These are phyloP conservation scores for Kwoniella europaea DNA, from an alignment of 768 basidiomycete genomes.

Conservation along the genomic window DNA sequence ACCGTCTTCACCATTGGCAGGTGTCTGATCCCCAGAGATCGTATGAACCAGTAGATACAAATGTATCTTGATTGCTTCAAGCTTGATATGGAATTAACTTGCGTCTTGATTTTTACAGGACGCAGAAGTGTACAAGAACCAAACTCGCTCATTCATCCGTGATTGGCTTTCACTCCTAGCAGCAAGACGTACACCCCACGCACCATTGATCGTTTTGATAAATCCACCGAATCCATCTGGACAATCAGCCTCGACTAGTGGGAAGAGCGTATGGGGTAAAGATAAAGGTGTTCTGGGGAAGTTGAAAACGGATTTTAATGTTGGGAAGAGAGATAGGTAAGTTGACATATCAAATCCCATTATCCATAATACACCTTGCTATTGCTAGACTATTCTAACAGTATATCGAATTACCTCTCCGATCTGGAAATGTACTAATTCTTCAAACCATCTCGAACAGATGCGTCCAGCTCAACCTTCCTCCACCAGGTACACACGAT, in stretches of 20 bases:
- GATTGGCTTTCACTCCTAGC: constrained; percentile 80
- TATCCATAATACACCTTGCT: no score
- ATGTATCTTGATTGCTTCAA: no score
- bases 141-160: constrained; percentile 81
- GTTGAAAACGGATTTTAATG: constrained; percentile 87
- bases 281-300: constrained; percentile 84
- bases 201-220: constrained; percentile 90
- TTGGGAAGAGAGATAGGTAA: constrained; percentile 83
- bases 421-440: not conserved
- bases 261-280: constrained; percentile 74
- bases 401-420: no score
- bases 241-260: not conserved
- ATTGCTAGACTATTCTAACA: not conserved
- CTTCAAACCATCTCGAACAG: constrained; percentile 12
- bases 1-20: not conserved
- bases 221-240: constrained; percentile 62
- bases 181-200: constrained; percentile 70
- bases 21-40: not conserved
- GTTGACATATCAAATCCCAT: constrained; percentile 9
- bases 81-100: no score
- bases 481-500: constrained; percentile 68
- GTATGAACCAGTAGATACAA: no score
- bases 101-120: constrained; percentile 59
- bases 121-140: constrained; percentile 75
- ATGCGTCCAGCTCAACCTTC: constrained; percentile 48